Conservation (phyloP, 2,329 filamentous ascomycete genomes). For the Aureobasidium vineae region DNA sequence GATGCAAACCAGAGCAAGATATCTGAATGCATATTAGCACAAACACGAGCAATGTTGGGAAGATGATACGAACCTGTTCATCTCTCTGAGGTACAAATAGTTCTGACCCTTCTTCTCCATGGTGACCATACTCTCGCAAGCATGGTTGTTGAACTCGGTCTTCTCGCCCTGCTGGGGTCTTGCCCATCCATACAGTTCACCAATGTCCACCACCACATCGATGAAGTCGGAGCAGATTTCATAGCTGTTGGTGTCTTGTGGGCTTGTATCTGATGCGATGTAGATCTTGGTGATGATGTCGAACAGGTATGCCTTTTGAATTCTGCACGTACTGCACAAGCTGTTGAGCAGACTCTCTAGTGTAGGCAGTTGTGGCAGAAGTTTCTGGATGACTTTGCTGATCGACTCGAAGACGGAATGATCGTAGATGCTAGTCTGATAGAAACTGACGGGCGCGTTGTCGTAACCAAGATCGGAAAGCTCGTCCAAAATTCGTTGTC, state of each 20-base stretch:
- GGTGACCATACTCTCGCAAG: conserved; percentile 62
- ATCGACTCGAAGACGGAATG: conserved; percentile 98
- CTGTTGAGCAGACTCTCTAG: conserved; percentile 93
- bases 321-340: conserved; percentile 86
- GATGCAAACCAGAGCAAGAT: conserved; percentile 77
- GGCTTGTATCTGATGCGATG: conserved; percentile 91
- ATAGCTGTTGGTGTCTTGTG: conserved; percentile 92
- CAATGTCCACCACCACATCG: conserved; percentile 95
- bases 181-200: conserved; percentile 86
- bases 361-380: conserved; percentile 89
- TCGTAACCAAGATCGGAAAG: conserved; percentile 90
- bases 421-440: conserved; percentile 97
- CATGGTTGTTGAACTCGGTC: conserved; percentile 47
- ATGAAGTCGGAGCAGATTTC: conserved; percentile 99
- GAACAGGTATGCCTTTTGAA: conserved; percentile 97
- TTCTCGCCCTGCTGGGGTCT: conserved; percentile 39
- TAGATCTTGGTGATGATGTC: conserved; percentile 98
- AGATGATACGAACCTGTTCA: conserved; percentile 57
- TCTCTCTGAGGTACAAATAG: conserved; percentile 64
- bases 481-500: conserved; percentile 94
- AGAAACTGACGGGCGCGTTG: conserved; percentile 90
- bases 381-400: conserved; percentile 95
- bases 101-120: conserved; percentile 58
- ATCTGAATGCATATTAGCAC: conserved; percentile 45
- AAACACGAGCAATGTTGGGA: neutral